phyloP scores from a whole-genome alignment of 345 rosid genomes.

The Linum trigynum region DNA sequence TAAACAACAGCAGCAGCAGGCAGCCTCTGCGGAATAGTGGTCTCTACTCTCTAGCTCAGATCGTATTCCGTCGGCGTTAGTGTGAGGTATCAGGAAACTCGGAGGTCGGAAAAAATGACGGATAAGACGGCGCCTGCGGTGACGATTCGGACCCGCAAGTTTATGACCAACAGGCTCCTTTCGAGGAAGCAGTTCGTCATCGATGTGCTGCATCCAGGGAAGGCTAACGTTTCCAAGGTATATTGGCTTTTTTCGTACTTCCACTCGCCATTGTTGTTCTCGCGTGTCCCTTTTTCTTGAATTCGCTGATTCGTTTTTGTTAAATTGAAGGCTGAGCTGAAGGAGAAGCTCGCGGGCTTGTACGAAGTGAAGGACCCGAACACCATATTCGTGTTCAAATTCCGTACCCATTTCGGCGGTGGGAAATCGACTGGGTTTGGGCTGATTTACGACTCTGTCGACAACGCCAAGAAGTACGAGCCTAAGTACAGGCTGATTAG shows the following conservation, averaged over 20 bases:
- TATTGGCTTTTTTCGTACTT: background rate
- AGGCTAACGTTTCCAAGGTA: conserved; percentile 94
- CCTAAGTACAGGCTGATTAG: conserved; percentile 96
- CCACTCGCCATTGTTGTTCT: background rate
- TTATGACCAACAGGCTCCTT: conserved; percentile 97
- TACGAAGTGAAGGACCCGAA: conserved; percentile 89
- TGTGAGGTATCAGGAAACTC: no score
- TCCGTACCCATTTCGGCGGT: conserved; percentile 95
- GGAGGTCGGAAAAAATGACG: no score
- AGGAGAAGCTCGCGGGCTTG: conserved; percentile 75
- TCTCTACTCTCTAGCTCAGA: no score
- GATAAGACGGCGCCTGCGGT: conserved; percentile 28
- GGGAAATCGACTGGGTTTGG: conserved; percentile 99
- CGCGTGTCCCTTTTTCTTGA: background rate
- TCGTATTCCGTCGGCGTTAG: no score
- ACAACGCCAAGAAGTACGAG: conserved; percentile 84
- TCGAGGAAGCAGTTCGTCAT: conserved; percentile 96
- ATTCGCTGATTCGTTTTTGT: no score
- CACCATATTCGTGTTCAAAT: conserved; percentile 91
- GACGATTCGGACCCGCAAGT: conserved; percentile 77
- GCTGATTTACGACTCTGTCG: conserved; percentile 83
- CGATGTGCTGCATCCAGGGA: conserved; percentile 94
- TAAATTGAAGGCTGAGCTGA: conserved; percentile 53
- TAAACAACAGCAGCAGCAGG: no score
- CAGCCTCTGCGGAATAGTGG: no score